These are phyloP conservation scores for Blastobotrys proliferans DNA, from an alignment of 1,139 yeast genomes.

Conservation along the genomic window DNA sequence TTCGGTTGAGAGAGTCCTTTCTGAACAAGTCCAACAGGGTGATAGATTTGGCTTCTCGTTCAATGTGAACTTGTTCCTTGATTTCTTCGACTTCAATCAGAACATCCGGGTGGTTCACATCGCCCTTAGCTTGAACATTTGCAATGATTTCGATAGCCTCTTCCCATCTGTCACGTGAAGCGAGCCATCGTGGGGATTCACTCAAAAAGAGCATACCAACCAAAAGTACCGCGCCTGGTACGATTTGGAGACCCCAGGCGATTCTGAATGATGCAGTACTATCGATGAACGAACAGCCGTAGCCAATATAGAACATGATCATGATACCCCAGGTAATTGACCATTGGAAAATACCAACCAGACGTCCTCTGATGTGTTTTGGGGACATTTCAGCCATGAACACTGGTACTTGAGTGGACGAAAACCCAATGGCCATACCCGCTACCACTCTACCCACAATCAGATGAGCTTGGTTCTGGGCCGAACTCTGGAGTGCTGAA, in stretches of 20 bases:
- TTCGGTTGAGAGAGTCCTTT: conserved; percentile 47
- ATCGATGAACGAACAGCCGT: conserved; percentile 51
- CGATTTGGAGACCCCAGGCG: conserved; percentile 64
- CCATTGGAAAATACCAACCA: conserved; percentile 66
- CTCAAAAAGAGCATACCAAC: conserved; percentile 51
- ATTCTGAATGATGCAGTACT: conserved; percentile 55
- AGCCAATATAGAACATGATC: conserved; percentile 56
- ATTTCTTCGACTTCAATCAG: conserved; percentile 56
- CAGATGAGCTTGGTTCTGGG: conserved; percentile 70
- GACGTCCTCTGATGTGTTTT: conserved; percentile 58
- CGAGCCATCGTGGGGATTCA: conserved; percentile 75
- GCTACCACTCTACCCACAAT: conserved; percentile 60
- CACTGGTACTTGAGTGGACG: conserved; percentile 61
- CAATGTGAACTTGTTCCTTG: conserved; percentile 41
- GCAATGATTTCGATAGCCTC: conserved; percentile 54
- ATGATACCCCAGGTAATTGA: conserved; percentile 64
- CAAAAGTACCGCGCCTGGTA: conserved; percentile 55
- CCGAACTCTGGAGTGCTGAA: conserved; percentile 73
- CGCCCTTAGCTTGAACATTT: conserved; percentile 49
- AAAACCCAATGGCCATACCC: conserved; percentile 68
- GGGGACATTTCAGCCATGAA: conserved; percentile 72
- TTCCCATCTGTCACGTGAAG: conserved; percentile 60
- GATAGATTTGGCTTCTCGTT: conserved; percentile 24
- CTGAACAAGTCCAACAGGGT: conserved; percentile 46
- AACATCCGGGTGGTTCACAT: conserved; percentile 49